Evolutionary conservation across 305 asterid genomes (phyloP).

Genomic region (Solanum aculeatissimum): DNA sequence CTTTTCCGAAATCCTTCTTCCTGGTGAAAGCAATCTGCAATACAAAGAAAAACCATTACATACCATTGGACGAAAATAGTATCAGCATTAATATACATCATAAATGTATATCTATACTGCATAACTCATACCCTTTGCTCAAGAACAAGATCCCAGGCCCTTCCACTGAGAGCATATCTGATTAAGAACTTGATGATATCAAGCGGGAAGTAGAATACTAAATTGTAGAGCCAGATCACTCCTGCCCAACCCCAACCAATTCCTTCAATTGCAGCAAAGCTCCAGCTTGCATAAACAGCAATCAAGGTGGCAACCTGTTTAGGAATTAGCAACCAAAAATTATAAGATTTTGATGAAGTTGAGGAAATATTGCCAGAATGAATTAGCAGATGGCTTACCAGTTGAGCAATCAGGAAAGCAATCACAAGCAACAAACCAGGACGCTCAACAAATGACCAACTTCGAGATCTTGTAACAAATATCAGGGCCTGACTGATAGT

Average conservation of each 20-base stretch:
- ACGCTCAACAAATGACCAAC: slow-evolving; percentile 92
- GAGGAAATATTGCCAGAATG: not conserved
- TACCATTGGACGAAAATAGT: not conserved
- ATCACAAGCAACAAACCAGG: slow-evolving; percentile 83
- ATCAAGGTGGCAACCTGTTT: slow-evolving; percentile 86
- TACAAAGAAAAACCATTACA: not conserved
- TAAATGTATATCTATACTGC: not conserved
- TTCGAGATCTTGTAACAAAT: slow-evolving; percentile 88
- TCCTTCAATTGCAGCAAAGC: slow-evolving; percentile 97
- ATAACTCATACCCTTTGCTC: slow-evolving; percentile 63
- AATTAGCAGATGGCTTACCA: slow-evolving; percentile 33
- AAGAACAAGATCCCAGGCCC: slow-evolving; percentile 98
- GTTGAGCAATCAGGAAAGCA: slow-evolving; percentile 79
- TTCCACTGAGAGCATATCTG: slow-evolving; percentile 86
- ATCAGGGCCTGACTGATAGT: slow-evolving; percentile 94
- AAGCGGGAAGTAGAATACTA: slow-evolving; percentile 75
- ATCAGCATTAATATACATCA: not conserved
- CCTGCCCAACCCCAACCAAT: slow-evolving; percentile 99
- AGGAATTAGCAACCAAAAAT: not conserved
- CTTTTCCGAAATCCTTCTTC: slow-evolving; percentile 92
- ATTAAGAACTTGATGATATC: slow-evolving; percentile 76
- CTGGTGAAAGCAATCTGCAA: slow-evolving; percentile 92
- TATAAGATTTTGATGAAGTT: not conserved
- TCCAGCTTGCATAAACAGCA: slow-evolving; percentile 93
- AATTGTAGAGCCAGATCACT: slow-evolving; percentile 91